phyloP scores from a whole-genome alignment of 176 grass and related monocot genomes.

The Ensete ventricosum region DNA sequence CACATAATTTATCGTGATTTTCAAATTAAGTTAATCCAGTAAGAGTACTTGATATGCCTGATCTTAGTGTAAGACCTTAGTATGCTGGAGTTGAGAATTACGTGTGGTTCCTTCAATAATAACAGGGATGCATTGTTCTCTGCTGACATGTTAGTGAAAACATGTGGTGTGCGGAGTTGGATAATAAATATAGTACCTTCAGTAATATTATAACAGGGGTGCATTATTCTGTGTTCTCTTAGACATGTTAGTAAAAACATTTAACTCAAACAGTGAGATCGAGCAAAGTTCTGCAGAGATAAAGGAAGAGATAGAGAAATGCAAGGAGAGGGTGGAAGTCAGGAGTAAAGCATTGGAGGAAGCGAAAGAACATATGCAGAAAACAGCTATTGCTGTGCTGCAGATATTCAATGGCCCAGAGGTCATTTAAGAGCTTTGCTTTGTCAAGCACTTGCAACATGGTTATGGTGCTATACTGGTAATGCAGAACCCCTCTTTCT shows the following conservation, averaged over 20 bases:
- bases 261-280: constrained; percentile 47
- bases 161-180: too few relatives aligned
- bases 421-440: neutral
- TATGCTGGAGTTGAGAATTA: neutral
- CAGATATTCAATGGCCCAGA: constrained; percentile 46
- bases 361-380: constrained; percentile 65
- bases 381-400: constrained; percentile 60
- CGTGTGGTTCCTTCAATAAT: too few relatives aligned
- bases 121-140: too few relatives aligned
- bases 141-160: too few relatives aligned
- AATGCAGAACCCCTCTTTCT: too few relatives aligned
- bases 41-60: neutral
- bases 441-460: too few relatives aligned
- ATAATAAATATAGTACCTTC: neutral
- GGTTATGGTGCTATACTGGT: too few relatives aligned
- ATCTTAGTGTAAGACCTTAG: neutral
- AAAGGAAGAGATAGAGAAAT: constrained; percentile 66
- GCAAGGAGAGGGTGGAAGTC: constrained; percentile 47
- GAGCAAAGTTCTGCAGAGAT: constrained; percentile 62
- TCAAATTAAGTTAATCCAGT: neutral
- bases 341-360: constrained; percentile 47
- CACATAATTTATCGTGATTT: neutral
- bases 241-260: neutral
- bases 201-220: neutral
- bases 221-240: neutral